Base-by-base conservation (phyloP, 805 yeast genomes). In the Nakazawaea sp. region DNA sequence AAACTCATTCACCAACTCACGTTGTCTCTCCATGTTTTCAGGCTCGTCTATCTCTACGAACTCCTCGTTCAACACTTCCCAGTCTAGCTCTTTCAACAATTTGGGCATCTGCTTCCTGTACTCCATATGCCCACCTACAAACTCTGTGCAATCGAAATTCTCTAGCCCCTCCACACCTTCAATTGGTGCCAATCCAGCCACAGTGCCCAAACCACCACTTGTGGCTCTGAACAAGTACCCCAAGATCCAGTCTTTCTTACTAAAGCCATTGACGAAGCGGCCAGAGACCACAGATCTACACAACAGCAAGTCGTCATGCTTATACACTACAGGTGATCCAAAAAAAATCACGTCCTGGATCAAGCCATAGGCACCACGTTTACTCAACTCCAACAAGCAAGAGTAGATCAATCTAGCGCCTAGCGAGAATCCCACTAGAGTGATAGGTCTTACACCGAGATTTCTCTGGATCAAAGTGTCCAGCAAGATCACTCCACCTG, bases 11-110 rank as follows among this genome's bases (percentile, higher is more conserved):
- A 92, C 70, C 49, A 92, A 65, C 51, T 85, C 78, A 42, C 96
- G 68, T 51, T 88, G 94, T 46, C 90, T 75, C 46, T 88, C 88
- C 47, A 86, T 95, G 2, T 95, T 86, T 56, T 90, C 96, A 1
- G 96, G 94, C 52, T 90, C 97, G 55, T 89, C 97, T 47, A 92
- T 89, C 58, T 92, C 98, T 15, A 84, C 81, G 53, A 92, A 92
- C 55, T 89, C 96, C 42, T 92, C 98, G 44, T 81, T 75, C 29
- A 88, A 55, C 4, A 92, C 87, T 38, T 84, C 81, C 78, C 94
- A 82, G 4, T 84, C 89, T 28, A 85, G 49, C 35, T 62, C 59
- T 44, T 72, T 71, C 45, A 92, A 55, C 30, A 92, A 67, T 48
- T 75, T 76, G 1, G 99, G 99, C 72, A 92, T 87, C 10, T 87